Conservation (phyloP, 108 stramenopile genomes). For the Nannochloropsis gaditana region DNA sequence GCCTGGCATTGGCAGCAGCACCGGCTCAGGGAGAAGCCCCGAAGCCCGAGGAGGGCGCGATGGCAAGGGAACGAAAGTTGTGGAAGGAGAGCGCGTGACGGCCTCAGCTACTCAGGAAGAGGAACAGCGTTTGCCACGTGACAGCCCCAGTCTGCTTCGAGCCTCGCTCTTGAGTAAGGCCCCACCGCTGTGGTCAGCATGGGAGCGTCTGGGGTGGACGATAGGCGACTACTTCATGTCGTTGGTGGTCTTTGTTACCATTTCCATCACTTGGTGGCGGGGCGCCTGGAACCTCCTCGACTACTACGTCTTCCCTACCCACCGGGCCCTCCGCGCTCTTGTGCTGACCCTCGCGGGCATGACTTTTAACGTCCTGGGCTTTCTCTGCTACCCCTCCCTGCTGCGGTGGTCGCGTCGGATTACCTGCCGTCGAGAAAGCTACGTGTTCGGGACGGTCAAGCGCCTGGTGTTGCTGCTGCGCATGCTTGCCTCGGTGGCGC, state of each 20-base stretch:
- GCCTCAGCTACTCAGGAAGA: background rate
- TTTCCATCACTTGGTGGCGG: constrained; percentile 19
- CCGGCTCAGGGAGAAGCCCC: background rate
- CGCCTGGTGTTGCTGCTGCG: background rate
- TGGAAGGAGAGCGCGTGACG: too few relatives aligned
- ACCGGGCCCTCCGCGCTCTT: background rate
- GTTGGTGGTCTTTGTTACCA: background rate
- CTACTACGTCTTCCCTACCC: background rate
- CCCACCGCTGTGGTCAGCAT: background rate
- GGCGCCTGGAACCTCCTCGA: constrained; percentile 3
- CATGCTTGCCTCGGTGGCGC: background rate
- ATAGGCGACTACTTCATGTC: background rate
- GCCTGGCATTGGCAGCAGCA: constrained; percentile 6
- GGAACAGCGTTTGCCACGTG: background rate
- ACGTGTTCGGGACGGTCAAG: background rate
- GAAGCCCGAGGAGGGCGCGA: too few relatives aligned
- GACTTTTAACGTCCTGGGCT: background rate
- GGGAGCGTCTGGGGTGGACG: background rate
- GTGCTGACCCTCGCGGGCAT: background rate
- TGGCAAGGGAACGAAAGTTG: too few relatives aligned
- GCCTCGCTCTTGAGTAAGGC: background rate
- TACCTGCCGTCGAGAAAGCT: background rate
- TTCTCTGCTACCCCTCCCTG: background rate
- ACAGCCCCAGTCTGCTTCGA: background rate
- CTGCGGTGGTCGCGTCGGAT: background rate